Conservation (phyloP, 192 early-diverging fungal genomes). For the Entomortierella chlamydospora region DNA sequence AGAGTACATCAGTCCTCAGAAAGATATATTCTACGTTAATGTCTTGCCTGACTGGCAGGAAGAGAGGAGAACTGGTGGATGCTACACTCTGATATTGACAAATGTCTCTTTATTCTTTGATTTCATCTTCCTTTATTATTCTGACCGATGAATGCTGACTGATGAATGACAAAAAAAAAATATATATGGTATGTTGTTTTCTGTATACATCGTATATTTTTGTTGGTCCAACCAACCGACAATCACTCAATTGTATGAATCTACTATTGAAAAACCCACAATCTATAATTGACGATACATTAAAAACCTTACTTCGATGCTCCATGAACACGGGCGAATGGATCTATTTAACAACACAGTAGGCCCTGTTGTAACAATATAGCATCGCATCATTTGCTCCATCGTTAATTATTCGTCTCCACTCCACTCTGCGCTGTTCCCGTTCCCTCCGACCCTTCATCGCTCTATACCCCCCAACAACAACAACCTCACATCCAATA, state of each 20-base stretch:
- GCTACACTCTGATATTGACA: no score
- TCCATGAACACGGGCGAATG: neutral
- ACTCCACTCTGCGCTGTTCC: constrained; percentile 9
- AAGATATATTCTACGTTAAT: no score
- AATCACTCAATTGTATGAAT: neutral
- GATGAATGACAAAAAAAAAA: no score
- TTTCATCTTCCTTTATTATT: no score
- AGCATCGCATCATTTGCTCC: neutral
- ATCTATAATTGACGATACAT: constrained; percentile 18
- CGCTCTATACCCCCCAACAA: constrained; percentile 7
- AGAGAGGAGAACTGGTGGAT: no score
- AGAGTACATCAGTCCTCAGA: no score
- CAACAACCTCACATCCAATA: constrained; percentile 1
- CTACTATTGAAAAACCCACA: neutral
- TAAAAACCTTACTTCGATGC: neutral
- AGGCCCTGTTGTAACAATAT: neutral
- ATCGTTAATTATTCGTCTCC: constrained; percentile 1
- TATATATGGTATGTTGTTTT: no score
- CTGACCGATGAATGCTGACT: no score
- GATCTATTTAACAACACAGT: neutral
- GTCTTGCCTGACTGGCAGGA: no score
- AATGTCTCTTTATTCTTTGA: no score
- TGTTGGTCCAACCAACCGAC: neutral
- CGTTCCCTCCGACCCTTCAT: constrained; percentile 23
- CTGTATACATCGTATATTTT: neutral